A percentile compares a stretch with the other conserved stretches of the same genome.
Conservation (phyloP, 257 asterid genomes). For the Gentiana straminea region DNA sequence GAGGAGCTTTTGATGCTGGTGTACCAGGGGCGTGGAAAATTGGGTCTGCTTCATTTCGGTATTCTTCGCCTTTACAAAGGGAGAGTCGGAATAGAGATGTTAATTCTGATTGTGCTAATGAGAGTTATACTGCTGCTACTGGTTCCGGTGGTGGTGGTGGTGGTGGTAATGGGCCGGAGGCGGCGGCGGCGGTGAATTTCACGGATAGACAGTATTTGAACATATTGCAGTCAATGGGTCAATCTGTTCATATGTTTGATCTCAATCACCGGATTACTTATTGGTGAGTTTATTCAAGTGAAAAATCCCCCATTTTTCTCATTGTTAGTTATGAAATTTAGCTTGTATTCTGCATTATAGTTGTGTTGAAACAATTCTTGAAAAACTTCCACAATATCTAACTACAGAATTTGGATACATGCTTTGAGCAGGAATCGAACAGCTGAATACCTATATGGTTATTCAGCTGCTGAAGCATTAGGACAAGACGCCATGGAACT, state of each 20-base stretch:
- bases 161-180: constrained; percentile 13
- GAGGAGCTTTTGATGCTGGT: constrained; percentile 25
- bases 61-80: constrained; percentile 72
- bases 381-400: too few species aligned
- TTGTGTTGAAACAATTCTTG: too few species aligned
- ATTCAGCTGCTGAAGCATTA: constrained; percentile 59
- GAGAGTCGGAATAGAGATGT: constrained; percentile 39
- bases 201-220: constrained; percentile 70
- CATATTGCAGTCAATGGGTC: constrained; percentile 91
- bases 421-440: constrained; percentile 56
- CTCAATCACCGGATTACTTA: constrained; percentile 47
- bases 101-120: background rate
- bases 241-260: constrained; percentile 70
- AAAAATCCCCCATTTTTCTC: too few species aligned
- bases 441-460: constrained; percentile 72
- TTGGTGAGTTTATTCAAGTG: constrained; percentile 51
- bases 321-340: background rate
- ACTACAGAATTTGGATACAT: background rate
- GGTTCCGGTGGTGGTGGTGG: constrained; percentile 8
- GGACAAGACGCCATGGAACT: constrained; percentile 51
- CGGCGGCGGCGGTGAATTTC: constrained; percentile 44
- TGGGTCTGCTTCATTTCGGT: constrained; percentile 54
- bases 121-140: too few species aligned
- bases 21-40: constrained; percentile 33
- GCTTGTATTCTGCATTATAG: too few species aligned